These are phyloP conservation scores for Rhynchosporium agropyri DNA, from an alignment of 2,329 filamentous ascomycete species.

Conservation along the genomic window DNA sequence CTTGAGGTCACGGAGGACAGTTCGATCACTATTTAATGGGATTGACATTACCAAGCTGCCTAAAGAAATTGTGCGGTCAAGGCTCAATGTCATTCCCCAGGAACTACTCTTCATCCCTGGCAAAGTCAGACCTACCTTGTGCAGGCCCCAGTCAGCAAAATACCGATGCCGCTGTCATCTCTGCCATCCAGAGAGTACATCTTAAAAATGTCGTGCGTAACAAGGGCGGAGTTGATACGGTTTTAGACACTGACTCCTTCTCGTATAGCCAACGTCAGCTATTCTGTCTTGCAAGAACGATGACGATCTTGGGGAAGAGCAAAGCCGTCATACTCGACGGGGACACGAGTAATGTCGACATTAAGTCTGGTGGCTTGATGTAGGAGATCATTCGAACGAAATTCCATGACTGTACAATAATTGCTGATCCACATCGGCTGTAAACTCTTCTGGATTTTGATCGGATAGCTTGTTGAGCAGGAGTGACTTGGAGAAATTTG, in stretches of 20 bases:
- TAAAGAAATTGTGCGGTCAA: constrained; percentile 49
- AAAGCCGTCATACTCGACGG: constrained; percentile 44
- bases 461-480: constrained; percentile 44
- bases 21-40: constrained; percentile 50
- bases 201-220: constrained; percentile 29
- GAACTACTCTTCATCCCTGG: constrained; percentile 54
- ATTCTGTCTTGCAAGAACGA: constrained; percentile 51
- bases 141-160: constrained; percentile 47
- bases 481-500: constrained; percentile 72
- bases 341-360: constrained; percentile 42
- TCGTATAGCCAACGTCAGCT: constrained; percentile 50
- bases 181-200: constrained; percentile 50
- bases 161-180: constrained; percentile 47
- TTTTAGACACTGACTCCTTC: constrained; percentile 65
- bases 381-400: constrained; percentile 53
- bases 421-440: constrained; percentile 38
- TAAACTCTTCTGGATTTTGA: constrained; percentile 50
- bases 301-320: constrained; percentile 41
- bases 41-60: constrained; percentile 50
- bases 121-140: constrained; percentile 52
- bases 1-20: constrained; percentile 48
- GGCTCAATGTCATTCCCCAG: constrained; percentile 49
- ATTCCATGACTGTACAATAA: constrained; percentile 55
- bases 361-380: constrained; percentile 59
- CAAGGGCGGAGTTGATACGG: constrained; percentile 33